Base-by-base conservation (phyloP, 2,329 filamentous ascomycete species). In the Colletotrichum limetticola region DNA sequence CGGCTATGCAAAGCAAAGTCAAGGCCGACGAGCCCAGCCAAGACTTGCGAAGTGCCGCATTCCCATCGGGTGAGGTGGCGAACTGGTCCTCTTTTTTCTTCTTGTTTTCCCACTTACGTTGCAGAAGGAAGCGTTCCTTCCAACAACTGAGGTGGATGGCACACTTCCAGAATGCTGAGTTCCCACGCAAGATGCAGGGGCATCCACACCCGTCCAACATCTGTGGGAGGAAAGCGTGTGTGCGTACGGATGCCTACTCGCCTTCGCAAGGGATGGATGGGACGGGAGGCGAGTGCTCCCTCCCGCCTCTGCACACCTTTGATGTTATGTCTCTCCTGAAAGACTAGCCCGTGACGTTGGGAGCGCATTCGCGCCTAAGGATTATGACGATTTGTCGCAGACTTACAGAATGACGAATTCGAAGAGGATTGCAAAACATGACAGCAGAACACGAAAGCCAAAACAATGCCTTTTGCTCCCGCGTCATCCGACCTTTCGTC, bases 171-270 rank as follows among this genome's bases (percentile, higher is more conserved):
- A 32, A 16, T 59, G 42, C 30, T 46, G 37, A 24, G 14, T 28
- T 16, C 28, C 46, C 42, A 28, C 59, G 42, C 65, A 52, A 22
- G 53, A 68, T 19, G 58, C 69, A 72, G 66, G 66, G 66, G 66
- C 69, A 70, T 24, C 37, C 63, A 60, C 42, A 22, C 64, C 53
- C 37, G 37, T 19, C 16, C 16, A 3, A 42, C 14, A 35, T 35
- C 32, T 35, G 12, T 35, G 32, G 32, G 42, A 49, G 19, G 46
- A n/a, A 11, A 52, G 12, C 22, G 30, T 42, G 49, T 63, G 32
- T 35, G 32, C 4, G 30, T 35, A 35, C 32, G 32, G 32, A 35
- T 35, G n/a, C 26, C 32, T 14, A 37, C 35, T 68, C n/a, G 57
- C 56, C 28, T 66, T 66, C 14, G 28, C 22, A 57, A 62, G 56